Conservation (phyloP, 768 basidiomycete genomes). For the Auricularia cornea region DNA sequence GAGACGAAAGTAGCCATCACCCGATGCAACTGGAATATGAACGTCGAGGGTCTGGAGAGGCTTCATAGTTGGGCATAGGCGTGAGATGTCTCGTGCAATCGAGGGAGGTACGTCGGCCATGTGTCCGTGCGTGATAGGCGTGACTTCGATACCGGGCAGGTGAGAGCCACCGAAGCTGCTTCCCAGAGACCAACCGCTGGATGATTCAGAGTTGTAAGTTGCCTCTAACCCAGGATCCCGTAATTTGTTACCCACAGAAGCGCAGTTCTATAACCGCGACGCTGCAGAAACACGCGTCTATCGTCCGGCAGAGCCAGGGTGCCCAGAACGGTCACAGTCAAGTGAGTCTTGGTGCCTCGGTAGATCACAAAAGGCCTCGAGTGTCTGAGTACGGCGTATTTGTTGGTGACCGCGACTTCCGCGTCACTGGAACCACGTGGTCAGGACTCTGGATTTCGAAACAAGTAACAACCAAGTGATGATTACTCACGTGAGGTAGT, state of each 20-base stretch:
- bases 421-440: constrained; percentile 2
- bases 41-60: constrained; percentile 7
- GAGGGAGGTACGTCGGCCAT: constrained; percentile 3
- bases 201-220: background rate
- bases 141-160: constrained; percentile 11
- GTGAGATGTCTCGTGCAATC: constrained; percentile 4
- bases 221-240: no score
- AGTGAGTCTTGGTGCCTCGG: constrained; percentile 6
- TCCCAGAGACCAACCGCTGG: constrained; percentile 11
- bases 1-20: constrained; percentile 13
- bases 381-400: constrained; percentile 10
- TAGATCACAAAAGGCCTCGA: constrained; percentile 11
- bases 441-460: background rate
- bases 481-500: background rate
- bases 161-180: constrained; percentile 9
- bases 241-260: constrained; percentile 5
- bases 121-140: background rate
- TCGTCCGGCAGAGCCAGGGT: constrained; percentile 6
- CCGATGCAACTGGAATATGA: constrained; percentile 11
- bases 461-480: background rate
- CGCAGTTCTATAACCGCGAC: constrained; percentile 10
- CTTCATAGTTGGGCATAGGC: constrained; percentile 3
- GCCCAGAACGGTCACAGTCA: constrained; percentile 9
- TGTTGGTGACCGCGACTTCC: constrained; percentile 2
- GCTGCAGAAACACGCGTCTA: constrained; percentile 11